Evolutionary conservation across 176 grass and related monocot genomes (phyloP).

Genomic region (Dactylis glomerata): DNA sequence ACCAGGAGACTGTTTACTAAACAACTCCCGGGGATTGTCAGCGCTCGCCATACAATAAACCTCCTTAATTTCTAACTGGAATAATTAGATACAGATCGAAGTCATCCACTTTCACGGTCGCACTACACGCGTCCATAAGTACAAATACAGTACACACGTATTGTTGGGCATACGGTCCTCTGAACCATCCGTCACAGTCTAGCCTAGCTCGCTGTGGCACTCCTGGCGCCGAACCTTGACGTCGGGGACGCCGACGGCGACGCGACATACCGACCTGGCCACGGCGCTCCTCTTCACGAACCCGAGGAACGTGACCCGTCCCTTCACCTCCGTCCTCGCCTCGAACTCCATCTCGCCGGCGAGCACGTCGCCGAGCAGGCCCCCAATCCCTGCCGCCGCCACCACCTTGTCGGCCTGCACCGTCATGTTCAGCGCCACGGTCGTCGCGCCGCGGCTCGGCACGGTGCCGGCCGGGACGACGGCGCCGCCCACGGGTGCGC

Average conservation of each 20-base stretch:
- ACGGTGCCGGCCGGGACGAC: slow-evolving; percentile 43
- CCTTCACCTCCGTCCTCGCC: slow-evolving; percentile 45
- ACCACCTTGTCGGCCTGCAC: slow-evolving; percentile 51
- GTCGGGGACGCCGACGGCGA: slow-evolving; percentile 55
- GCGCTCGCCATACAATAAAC: not conserved
- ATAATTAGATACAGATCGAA: not conserved
- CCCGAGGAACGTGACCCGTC: slow-evolving; percentile 49
- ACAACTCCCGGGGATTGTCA: too few relatives aligned
- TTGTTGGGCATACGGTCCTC: not conserved
- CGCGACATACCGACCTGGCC: slow-evolving; percentile 46
- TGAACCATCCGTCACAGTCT: slow-evolving; percentile 37
- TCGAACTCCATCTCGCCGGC: slow-evolving; percentile 62
- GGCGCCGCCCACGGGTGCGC: slow-evolving; percentile 44
- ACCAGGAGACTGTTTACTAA: too few relatives aligned
- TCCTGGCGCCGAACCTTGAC: slow-evolving; percentile 56
- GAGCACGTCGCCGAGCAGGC: slow-evolving; percentile 46
- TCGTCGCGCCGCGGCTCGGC: slow-evolving; percentile 35
- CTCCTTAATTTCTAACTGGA: not conserved
- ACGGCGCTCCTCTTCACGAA: slow-evolving; percentile 51
- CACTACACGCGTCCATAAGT: not conserved
- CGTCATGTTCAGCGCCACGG: slow-evolving; percentile 38
- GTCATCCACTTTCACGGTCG: not conserved
- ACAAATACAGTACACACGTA: not conserved
- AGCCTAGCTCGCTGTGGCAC: slow-evolving; percentile 41
- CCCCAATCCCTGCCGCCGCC: slow-evolving; percentile 19